Evolutionary conservation across 257 asterid genomes (phyloP), one percentile per base, ranked within the genome.

Genomic region (Leptodermis oblonga): DNA sequence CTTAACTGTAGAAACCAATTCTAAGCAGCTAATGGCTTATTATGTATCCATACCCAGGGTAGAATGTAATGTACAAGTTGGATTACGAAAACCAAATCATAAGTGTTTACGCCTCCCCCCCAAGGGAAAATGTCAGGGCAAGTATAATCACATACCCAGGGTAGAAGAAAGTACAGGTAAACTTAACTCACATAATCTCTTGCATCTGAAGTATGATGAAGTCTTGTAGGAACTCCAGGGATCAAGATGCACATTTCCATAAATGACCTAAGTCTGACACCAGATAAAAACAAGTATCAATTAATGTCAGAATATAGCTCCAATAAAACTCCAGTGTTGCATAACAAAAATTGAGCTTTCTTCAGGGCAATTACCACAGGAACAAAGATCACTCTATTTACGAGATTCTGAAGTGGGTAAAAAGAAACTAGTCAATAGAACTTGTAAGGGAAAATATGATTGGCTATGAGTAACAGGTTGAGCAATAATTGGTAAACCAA

Each of bases 231-330:
- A 65, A 69, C 76, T 73, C 97, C 99, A 72, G 99, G 90, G 70
- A 86, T 79, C 77, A 93, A 83, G 79, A 93, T 90, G 90, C 99
- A 93, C 91, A 90, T 80, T 79, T 90, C 99, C 99, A 93, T 93
- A 81, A 86, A 88, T 28, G 99, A 86, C 77, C 99, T 82, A 69
- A 90, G 97, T 78, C 99, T 93, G 80, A 61, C 62, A 80, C 73
- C 73, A 79, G 76, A 73, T 31, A 71, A 18, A 67, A 43, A 72
- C 66, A 67, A 56, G 68, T 43, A 43, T 23, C 68, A 70, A 12
- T n/a, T 7, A 25, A 43, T 28, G 31, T 42, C 31, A 59, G 31
- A 56, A 37, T 55, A 17, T 58, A 39, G 20, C 41, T 25, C 43
- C 48, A 30, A 22, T 14, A 68, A 22, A 23, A 49, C 15, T 37